A percentile compares a stretch with the other conserved stretches of the same genome.
Conservation (phyloP, 805 yeast species). For the Metschnikowia proteae region DNA sequence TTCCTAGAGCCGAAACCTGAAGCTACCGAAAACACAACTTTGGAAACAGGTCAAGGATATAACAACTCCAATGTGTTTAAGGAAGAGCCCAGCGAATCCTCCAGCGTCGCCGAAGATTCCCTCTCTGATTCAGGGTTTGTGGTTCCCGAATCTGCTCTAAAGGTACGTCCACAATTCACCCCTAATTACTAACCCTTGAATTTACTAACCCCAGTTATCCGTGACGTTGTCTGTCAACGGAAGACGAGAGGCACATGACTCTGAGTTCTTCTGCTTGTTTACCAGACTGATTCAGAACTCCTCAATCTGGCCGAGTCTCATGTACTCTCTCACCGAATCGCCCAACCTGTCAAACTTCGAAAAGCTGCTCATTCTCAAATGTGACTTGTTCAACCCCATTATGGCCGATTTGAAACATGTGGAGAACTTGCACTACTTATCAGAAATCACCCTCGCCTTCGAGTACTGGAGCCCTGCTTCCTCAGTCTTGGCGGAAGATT, state of each 20-base stretch:
- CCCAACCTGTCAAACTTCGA: not conserved
- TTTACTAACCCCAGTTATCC: constrained; percentile 8
- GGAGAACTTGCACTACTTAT: constrained; percentile 8
- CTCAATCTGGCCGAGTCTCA: constrained; percentile 8
- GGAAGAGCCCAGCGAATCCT: not conserved
- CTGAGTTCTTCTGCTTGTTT: constrained; percentile 8
- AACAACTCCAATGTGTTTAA: too few species aligned
- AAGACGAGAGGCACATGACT: constrained; percentile 6
- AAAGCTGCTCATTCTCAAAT: constrained; percentile 7
- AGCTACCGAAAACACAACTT: too few species aligned
- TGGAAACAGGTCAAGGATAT: too few species aligned
- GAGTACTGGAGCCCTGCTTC: constrained; percentile 10
- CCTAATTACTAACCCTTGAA: not conserved
- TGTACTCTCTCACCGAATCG: constrained; percentile 3
- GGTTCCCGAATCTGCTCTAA: not conserved
- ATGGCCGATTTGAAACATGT: constrained; percentile 11
- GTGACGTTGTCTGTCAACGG: constrained; percentile 12
- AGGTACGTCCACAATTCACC: not conserved
- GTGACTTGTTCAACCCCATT: constrained; percentile 14
- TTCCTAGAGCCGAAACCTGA: too few species aligned
- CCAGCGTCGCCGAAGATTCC: not conserved
- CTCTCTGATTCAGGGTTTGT: not conserved
- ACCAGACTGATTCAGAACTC: constrained; percentile 8
- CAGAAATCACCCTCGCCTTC: constrained; percentile 6
- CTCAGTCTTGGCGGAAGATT: constrained; percentile 6